Evolutionary conservation across 2,329 filamentous ascomycete species (phyloP), one percentile per base, ranked within the genome.

Genomic region (Pseudopyrenochaeta lycopersici): DNA sequence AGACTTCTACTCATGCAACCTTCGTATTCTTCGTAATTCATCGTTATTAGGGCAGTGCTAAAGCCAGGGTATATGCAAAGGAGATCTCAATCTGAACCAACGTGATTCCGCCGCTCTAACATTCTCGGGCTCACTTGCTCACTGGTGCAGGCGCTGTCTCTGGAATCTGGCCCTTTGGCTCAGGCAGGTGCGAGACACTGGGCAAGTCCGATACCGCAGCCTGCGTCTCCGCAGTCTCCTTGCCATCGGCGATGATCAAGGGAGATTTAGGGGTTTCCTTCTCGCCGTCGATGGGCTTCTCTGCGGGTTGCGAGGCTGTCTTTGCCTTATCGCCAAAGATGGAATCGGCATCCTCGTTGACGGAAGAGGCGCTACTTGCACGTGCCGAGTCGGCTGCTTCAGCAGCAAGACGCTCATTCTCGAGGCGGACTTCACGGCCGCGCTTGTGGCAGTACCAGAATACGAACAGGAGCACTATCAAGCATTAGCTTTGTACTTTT

Each of bases 391-490:
- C 65, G 1, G 44, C 55, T 7, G 72, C 73, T 67, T 74, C 62
- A 41, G 68, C 60, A 41, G 68, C 63, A 14, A 81, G 71, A 12
- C 80, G 77, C 58, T 85, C 84, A 45, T 81, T 85, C 70, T 90
- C 88, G 11, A 98, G 84, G 45, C 95, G 86, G 6, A 88, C 88
- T 78, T 99, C 94, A 39, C 87, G 87, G 33, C 95, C 95, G 48
- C 95, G 90, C 80, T 98, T 98, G 78, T 98, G 90, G 78, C 93
- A 98, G 78, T 98, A 99, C 93, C 94, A 99, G 67, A 98, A 88
- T 39, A 96, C 91, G 72, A 97, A 95, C 51, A 99, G 84, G 14
- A 98, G 83, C 49, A 98, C 91, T 76, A 46, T 1, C 31, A 5
- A 7, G 7, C 20, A 53, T 75, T 59, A 76, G 68, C 29, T 51